Conservation (phyloP, 2,329 filamentous ascomycete species). For the Aspergillus brunneoviolaceus region DNA sequence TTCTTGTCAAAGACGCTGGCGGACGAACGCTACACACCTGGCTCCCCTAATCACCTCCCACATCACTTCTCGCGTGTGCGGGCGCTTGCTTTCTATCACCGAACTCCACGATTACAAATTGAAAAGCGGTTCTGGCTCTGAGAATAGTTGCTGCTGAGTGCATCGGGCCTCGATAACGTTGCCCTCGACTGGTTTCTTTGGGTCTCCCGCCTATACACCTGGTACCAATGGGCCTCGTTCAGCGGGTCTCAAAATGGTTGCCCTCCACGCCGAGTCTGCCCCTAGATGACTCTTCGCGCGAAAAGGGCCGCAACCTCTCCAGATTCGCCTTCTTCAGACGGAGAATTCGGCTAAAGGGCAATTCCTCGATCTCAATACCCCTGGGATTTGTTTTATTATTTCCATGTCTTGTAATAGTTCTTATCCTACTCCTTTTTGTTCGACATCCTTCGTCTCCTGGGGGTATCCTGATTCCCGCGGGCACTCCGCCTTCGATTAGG, state of each 20-base stretch:
- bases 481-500: constrained; percentile 86
- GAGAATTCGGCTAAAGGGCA: constrained; percentile 83
- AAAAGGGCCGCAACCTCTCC: constrained; percentile 45
- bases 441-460: constrained; percentile 81
- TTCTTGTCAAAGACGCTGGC: constrained; percentile 3
- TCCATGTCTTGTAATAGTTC: constrained; percentile 82
- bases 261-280: constrained; percentile 48
- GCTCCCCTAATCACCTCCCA: constrained; percentile 13
- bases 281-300: constrained; percentile 47
- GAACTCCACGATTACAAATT: not conserved
- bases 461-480: constrained; percentile 81
- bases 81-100: constrained; percentile 8
- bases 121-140: constrained; percentile 2
- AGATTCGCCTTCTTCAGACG: constrained; percentile 78
- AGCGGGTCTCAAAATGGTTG: constrained; percentile 54
- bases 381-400: constrained; percentile 91
- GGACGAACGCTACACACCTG: constrained; percentile 4
- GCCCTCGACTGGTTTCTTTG: constrained; percentile 6
- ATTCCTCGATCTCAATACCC: constrained; percentile 89
- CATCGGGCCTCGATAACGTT: constrained; percentile 14
- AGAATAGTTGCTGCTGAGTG: constrained; percentile 10
- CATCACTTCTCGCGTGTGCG: constrained; percentile 18
- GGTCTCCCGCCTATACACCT: constrained; percentile 27
- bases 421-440: constrained; percentile 87
- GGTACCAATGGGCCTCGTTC: constrained; percentile 53